Conservation (phyloP, 371 early-diverging fungal genomes). For the Fennellomyces sp. region DNA sequence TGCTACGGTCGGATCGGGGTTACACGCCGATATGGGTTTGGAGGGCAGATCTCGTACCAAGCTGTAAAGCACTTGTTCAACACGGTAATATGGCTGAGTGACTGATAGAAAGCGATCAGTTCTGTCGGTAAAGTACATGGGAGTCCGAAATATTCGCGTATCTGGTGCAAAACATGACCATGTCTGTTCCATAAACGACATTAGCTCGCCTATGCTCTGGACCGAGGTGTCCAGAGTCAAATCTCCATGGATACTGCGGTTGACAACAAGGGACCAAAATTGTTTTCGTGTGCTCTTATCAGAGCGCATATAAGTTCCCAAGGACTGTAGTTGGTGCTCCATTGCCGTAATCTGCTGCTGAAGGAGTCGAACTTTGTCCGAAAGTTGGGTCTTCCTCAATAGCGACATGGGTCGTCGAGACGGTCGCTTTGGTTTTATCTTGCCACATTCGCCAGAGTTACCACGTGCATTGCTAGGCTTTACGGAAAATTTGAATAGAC, state of each 20-base stretch:
- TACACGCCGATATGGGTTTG: no score
- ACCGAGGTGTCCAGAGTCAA: neutral
- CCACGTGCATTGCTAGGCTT: neutral
- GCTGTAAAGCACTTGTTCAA: no score
- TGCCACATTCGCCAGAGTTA: neutral
- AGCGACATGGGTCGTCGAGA: neutral
- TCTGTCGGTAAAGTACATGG: no score
- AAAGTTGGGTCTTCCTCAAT: neutral
- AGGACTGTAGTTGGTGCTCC: neutral
- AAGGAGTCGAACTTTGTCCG: neutral
- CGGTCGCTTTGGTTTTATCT: slow-evolving; percentile 13
- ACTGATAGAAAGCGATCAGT: no score
- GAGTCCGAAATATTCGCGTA: neutral
- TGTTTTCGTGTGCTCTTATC: neutral
- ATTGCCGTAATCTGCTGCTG: neutral
- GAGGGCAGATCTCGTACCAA: no score
- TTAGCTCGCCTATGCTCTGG: neutral
- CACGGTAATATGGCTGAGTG: no score
- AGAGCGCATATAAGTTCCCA: neutral
- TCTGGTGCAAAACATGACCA: neutral
- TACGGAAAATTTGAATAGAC: slow-evolving; percentile 31
- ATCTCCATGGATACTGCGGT: neutral
- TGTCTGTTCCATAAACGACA: neutral
- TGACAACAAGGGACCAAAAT: neutral
- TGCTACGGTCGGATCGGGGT: no score